Base-by-base conservation (phyloP, 1,139 yeast species). In the Blastobotrys elegans region DNA sequence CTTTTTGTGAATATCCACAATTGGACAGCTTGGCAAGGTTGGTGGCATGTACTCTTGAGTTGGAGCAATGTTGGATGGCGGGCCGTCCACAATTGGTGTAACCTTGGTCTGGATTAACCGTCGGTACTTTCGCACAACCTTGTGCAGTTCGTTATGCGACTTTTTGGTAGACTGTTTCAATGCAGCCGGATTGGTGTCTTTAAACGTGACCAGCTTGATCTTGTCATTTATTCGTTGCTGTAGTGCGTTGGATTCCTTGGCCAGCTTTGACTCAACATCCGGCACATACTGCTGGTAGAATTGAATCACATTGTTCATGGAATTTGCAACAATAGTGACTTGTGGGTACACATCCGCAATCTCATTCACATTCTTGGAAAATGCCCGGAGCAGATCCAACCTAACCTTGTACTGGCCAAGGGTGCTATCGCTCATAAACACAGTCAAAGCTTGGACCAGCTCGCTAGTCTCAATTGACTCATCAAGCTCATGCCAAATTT, bases 121-220 rank as follows among this genome's bases (percentile, higher is more conserved):
- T 44, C 98, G 78, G 63, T 87, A 92, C 63, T 88, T 89, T 53
- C 92, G 76, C 8, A 92, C 85, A 50, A 87, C 66, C 66, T 89
- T 92, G 75, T 84, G 92, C 50, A 94, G 78, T 57, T 75, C 80
- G 54, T 81, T 79, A 62, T 94, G 98, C 0, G 97, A 89, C 47
- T 83, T 78, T 56, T 87, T 80, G 3, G 98, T 92, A 68, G 96
- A 87, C 66, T 90, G 97, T 57, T 87, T 88, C 57, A 94, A 74
- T 0, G 98, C 96, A 61, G 84, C 95, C 42, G 89, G 80, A 60
- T 94, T 94, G 11, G 90, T 92, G 67, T 94, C 99, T 59, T 90
- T 89, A 97, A 98, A 94, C 61, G 96, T 86, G 1, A 97, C 97
- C 27, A 94, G 72, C 44, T 88, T 69, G 43, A 92, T 88, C 4